Conservation (phyloP, 305 asterid genomes). For the Fraxinus albicans region DNA sequence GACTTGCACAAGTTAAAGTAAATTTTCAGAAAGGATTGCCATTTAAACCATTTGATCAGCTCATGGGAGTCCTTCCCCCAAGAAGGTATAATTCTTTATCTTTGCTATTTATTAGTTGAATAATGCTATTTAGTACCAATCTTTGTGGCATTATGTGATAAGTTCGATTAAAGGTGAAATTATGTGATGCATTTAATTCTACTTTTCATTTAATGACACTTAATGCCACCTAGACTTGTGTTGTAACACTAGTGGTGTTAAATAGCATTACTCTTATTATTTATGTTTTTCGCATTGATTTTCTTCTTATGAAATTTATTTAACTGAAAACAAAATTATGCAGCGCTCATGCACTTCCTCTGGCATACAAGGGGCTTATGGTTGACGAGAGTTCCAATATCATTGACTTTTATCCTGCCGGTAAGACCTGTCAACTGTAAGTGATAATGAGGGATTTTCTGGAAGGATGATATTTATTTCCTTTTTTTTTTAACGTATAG, state of each 20-base stretch:
- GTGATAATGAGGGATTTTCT: not conserved
- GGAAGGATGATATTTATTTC: not conserved
- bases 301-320: not conserved
- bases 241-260: not conserved
- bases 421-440: constrained; percentile 24
- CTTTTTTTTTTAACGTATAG: constrained; percentile 22
- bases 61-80: constrained; percentile 64
- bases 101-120: not conserved
- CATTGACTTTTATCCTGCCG: constrained; percentile 41
- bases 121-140: not conserved
- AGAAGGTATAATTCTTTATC: constrained; percentile 32
- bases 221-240: not conserved
- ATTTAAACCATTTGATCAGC: constrained; percentile 59
- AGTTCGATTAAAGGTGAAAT: not conserved
- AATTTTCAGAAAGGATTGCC: constrained; percentile 47
- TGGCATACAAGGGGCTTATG: constrained; percentile 41
- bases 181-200: not conserved
- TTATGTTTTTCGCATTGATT: not conserved
- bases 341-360: constrained; percentile 55
- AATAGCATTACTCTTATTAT: not conserved
- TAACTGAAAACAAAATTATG: constrained; percentile 2
- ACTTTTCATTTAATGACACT: not conserved
- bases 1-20: constrained; percentile 37
- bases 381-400: constrained; percentile 34
- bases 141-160: not conserved